Percentiles rank a stretch among this genome's conserved stretches.
These are phyloP conservation scores for Lipomyces orientalis DNA, from an alignment of 805 yeast genomes.

Conservation along the genomic window DNA sequence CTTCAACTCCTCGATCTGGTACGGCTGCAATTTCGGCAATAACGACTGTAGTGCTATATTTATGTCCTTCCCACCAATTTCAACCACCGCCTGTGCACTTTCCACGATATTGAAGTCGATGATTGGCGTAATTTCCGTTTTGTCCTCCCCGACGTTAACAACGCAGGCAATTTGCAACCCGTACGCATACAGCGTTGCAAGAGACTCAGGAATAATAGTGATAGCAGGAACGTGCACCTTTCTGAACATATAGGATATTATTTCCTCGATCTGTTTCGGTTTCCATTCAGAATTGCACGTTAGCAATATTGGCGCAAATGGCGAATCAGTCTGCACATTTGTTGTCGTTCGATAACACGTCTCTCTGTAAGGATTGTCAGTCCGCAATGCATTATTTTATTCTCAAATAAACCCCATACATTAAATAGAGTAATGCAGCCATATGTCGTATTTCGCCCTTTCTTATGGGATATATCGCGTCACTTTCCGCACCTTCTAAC, in stretches of 20 bases:
- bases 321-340: conserved; percentile 37
- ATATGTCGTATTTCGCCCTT: conserved; percentile 69
- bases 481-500: conserved; percentile 49
- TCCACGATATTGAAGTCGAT: conserved; percentile 69
- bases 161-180: conserved; percentile 67
- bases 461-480: conserved; percentile 65
- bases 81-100: conserved; percentile 57
- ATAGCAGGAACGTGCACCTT: conserved; percentile 72
- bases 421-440: conserved; percentile 69
- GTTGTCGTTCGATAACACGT: conserved; percentile 54
- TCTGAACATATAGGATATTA: conserved; percentile 80
- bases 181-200: conserved; percentile 76
- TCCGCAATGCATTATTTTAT: background rate
- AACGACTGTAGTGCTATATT: conserved; percentile 57
- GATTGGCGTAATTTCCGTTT: conserved; percentile 81
- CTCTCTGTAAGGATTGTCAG: conserved; percentile 50
- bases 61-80: conserved; percentile 68
- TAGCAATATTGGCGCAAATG: conserved; percentile 70
- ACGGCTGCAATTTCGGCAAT: conserved; percentile 62
- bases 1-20: conserved; percentile 77
- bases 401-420: conserved; percentile 48
- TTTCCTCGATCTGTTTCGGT: conserved; percentile 64
- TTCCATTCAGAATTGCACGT: conserved; percentile 75
- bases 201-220: conserved; percentile 67
- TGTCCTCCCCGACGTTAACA: conserved; percentile 77